phyloP scores from a whole-genome alignment of 75 land plant species.

The Larix kaempferi region DNA sequence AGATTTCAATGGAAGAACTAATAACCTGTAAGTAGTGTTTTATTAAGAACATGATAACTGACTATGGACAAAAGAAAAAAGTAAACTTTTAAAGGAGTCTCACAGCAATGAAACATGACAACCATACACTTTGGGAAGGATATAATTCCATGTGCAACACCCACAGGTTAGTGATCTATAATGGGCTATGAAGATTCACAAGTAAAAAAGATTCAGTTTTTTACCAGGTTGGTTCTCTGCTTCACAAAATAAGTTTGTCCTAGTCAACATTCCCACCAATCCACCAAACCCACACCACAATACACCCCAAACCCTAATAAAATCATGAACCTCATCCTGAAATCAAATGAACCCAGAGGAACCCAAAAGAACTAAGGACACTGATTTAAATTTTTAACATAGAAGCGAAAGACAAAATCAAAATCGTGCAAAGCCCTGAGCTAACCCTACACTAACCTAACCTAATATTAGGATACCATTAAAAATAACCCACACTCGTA shows the following conservation, averaged over 20 bases:
- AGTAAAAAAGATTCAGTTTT: not conserved
- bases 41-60: not conserved
- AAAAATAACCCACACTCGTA: too few relatives aligned
- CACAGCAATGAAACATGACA: not conserved
- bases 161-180: not conserved
- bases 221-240: too few relatives aligned
- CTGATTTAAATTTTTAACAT: too few relatives aligned
- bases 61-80: not conserved
- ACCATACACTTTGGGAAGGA: conserved; percentile 2
- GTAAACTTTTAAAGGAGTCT: not conserved
- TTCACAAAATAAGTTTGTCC: too few relatives aligned
- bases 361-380: not conserved
- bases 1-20: not conserved
- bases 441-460: too few relatives aligned
- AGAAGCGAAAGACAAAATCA: too few relatives aligned
- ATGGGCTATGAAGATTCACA: not conserved
- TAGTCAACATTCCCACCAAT: too few relatives aligned
- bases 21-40: not conserved
- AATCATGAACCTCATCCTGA: not conserved
- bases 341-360: not conserved
- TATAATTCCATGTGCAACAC: not conserved
- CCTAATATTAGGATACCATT: too few relatives aligned
- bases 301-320: not conserved
- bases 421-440: too few relatives aligned
- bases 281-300: not conserved